A percentile compares a stretch with the other conserved stretches of the same genome.
phyloP scores from a whole-genome alignment of 2,329 filamentous ascomycete genomes.

The Neofusicoccum umdonicola region DNA sequence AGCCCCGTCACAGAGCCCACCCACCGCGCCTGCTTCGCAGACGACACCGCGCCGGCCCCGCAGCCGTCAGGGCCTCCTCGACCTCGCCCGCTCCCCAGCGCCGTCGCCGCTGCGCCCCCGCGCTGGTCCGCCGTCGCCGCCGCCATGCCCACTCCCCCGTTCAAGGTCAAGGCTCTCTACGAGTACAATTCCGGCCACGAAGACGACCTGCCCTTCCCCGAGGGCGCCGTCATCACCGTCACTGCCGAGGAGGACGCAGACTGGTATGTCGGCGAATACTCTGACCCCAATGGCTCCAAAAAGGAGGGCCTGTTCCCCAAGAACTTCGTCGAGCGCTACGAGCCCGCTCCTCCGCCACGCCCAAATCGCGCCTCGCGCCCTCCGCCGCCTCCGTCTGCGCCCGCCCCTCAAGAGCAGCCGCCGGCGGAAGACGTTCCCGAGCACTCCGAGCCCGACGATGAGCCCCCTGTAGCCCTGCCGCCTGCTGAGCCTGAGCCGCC shows the following conservation, averaged over 20 bases:
- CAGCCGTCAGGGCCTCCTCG: background rate
- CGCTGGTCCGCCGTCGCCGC: constrained; percentile 10
- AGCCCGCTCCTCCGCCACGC: constrained; percentile 84
- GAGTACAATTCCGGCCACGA: constrained; percentile 92
- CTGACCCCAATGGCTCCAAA: constrained; percentile 70
- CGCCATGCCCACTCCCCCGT: constrained; percentile 37
- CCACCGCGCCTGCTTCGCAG: background rate
- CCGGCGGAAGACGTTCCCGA: background rate
- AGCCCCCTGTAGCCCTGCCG: constrained; percentile 7
- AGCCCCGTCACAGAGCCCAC: background rate
- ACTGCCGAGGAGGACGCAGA: constrained; percentile 89
- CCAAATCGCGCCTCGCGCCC: constrained; percentile 67
- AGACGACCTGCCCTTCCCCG: constrained; percentile 84
- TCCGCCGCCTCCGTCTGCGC: constrained; percentile 35
- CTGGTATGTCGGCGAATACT: constrained; percentile 89
- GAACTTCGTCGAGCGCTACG: constrained; percentile 96
- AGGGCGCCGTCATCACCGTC: constrained; percentile 89
- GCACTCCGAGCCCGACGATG: constrained; percentile 3
- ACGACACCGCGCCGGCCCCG: background rate
- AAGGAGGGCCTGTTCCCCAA: constrained; percentile 87
- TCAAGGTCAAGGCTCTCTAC: constrained; percentile 94
- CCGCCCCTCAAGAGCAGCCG: constrained; percentile 23
- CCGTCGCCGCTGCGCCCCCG: constrained; percentile 1
- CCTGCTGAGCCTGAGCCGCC: constrained; percentile 1
- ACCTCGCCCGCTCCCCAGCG: background rate